Conservation (phyloP, 2,329 filamentous ascomycete genomes). For the Fusarium sp. region DNA sequence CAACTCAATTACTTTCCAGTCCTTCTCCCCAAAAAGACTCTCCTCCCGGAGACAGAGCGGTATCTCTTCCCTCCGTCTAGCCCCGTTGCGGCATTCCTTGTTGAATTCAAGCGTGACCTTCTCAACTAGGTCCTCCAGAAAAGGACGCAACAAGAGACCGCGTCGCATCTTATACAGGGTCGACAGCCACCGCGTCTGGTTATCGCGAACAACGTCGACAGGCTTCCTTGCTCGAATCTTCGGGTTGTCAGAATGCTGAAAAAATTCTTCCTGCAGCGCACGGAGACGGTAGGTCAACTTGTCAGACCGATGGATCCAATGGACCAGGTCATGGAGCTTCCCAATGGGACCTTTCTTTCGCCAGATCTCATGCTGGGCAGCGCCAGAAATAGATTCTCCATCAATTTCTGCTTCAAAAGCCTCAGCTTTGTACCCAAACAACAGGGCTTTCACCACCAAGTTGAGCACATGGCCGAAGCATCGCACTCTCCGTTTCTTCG, state of each 20-base stretch:
- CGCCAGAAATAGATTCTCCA: background rate
- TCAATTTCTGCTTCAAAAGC: constrained; percentile 13
- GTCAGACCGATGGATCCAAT: constrained; percentile 21
- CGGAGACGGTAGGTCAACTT: constrained; percentile 14
- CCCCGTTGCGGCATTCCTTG: too few relatives aligned
- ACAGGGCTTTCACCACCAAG: constrained; percentile 21
- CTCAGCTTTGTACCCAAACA: constrained; percentile 29
- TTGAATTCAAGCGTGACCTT: background rate
- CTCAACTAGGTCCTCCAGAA: background rate
- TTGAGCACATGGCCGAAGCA: constrained; percentile 32
- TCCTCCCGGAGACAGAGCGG: background rate
- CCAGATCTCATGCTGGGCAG: constrained; percentile 9
- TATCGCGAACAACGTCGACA: constrained; percentile 25
- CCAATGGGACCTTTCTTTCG: constrained; percentile 23
- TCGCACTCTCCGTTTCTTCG: constrained; percentile 1
- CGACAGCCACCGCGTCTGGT: constrained; percentile 31
- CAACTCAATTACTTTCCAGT: background rate
- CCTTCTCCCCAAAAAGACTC: constrained; percentile 4
- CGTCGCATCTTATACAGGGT: constrained; percentile 26
- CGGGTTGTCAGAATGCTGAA: background rate
- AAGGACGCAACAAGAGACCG: background rate
- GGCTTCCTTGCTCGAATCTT: constrained; percentile 7
- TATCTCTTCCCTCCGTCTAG: background rate
- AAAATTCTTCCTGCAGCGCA: background rate
- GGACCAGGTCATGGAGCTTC: constrained; percentile 31